Conservation (phyloP, 306 rosid genomes). For the Quercus parvula region DNA sequence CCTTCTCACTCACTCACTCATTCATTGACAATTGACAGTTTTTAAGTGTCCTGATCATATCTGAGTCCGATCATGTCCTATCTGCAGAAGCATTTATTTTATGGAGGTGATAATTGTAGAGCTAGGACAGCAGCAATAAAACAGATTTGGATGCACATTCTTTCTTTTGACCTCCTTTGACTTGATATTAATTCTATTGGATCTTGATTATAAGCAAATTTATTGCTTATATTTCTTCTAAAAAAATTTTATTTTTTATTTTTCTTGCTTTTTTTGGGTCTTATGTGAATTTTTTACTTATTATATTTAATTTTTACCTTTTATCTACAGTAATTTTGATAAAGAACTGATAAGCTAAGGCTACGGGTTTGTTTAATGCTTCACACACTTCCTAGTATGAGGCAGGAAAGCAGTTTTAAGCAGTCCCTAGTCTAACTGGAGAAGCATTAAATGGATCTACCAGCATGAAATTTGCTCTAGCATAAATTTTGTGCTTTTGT, state of each 20-base stretch:
- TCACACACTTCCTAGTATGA: neutral
- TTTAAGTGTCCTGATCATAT: neutral
- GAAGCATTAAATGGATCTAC: neutral
- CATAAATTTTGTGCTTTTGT: neutral
- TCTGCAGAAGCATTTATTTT: conserved; percentile 12
- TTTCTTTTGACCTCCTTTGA: neutral
- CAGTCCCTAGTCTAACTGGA: neutral
- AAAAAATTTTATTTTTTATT: no score
- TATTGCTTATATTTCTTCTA: no score
- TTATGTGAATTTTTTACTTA: no score
- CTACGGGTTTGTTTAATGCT: neutral
- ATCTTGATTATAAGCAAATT: no score
- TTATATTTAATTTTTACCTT: no score
- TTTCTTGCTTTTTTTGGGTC: no score
- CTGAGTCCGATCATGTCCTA: neutral
- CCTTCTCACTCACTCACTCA: neutral
- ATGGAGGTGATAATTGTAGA: neutral
- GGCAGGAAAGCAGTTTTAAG: neutral
- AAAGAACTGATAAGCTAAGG: neutral
- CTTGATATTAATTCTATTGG: neutral
- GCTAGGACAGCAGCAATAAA: conserved; percentile 7
- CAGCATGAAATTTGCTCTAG: neutral
- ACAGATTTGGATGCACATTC: conserved; percentile 1
- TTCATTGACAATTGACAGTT: neutral
- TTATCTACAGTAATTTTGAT: accelerated